Evolutionary conservation across 2,329 filamentous ascomycete species (phyloP).

Genomic region (Diaporthe citri): DNA sequence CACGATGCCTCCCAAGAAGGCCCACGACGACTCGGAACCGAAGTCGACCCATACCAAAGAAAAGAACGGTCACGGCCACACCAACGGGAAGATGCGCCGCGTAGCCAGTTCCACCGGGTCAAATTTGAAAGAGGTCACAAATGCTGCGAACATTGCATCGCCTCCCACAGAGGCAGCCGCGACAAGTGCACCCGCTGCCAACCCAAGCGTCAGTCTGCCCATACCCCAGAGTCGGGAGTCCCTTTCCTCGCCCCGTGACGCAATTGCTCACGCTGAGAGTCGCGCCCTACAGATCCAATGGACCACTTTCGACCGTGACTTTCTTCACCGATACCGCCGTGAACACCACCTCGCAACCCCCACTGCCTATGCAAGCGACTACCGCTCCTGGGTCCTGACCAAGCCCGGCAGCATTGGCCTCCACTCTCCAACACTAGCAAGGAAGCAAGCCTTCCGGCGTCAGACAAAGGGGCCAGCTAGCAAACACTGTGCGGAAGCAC

Average conservation of each 20-base stretch:
- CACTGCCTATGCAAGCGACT: slow-evolving; percentile 75
- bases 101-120: slow-evolving; percentile 65
- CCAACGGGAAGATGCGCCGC: slow-evolving; percentile 68
- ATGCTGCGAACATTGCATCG: slow-evolving; percentile 48
- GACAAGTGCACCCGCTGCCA: slow-evolving; percentile 33
- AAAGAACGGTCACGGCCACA: slow-evolving; percentile 55
- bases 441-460: slow-evolving; percentile 72
- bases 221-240: not conserved
- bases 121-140: slow-evolving; percentile 60
- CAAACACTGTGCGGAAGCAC: slow-evolving; percentile 80
- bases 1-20: slow-evolving; percentile 57
- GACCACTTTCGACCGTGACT: slow-evolving; percentile 74
- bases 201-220: slow-evolving; percentile 36
- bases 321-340: slow-evolving; percentile 82
- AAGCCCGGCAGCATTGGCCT: slow-evolving; percentile 74
- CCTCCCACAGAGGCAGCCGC: slow-evolving; percentile 45
- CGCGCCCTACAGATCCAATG: slow-evolving; percentile 67
- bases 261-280: slow-evolving; percentile 25
- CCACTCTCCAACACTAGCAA: slow-evolving; percentile 81
- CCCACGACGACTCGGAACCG: slow-evolving; percentile 58
- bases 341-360: slow-evolving; percentile 79
- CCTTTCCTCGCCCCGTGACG: slow-evolving; percentile 36
- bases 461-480: slow-evolving; percentile 80
- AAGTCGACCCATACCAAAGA: slow-evolving; percentile 58
- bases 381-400: slow-evolving; percentile 72